Conservation (phyloP, 2,329 filamentous ascomycete species). For the Cladosporium sp. region DNA sequence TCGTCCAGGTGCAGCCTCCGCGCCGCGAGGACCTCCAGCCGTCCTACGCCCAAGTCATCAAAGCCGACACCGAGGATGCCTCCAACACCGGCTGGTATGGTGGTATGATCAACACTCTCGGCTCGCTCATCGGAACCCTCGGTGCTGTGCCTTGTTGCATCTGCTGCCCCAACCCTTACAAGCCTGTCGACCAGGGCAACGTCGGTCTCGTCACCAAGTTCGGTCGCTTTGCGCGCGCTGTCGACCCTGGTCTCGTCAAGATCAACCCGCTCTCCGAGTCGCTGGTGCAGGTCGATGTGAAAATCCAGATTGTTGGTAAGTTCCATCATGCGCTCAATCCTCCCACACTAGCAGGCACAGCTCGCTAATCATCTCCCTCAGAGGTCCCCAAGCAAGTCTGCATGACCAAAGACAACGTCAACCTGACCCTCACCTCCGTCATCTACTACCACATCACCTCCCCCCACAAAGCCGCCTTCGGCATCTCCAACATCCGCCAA, state of each 20-base stretch:
- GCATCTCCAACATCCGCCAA: conserved; percentile 89
- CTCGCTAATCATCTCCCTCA: conserved; percentile 17
- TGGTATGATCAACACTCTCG: conserved; percentile 73
- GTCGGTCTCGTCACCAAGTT: conserved; percentile 96
- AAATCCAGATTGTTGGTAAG: conserved; percentile 81
- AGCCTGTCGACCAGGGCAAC: conserved; percentile 81
- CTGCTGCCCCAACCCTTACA: conserved; percentile 92
- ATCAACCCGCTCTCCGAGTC: conserved; percentile 93
- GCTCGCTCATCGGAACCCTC: conserved; percentile 67
- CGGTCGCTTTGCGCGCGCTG: conserved; percentile 87
- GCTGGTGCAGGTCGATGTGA: conserved; percentile 91
- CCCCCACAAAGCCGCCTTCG: conserved; percentile 95
- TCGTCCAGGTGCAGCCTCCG: conserved; percentile 69
- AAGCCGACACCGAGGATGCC: conserved; percentile 58
- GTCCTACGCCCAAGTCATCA: conserved; percentile 59
- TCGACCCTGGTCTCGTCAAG: conserved; percentile 95
- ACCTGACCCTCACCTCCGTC: conserved; percentile 86
- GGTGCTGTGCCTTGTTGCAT: conserved; percentile 94
- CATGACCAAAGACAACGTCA: conserved; percentile 99
- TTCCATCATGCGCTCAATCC: not conserved
- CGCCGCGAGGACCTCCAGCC: conserved; percentile 79
- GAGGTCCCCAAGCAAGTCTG: conserved; percentile 95
- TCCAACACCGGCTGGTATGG: conserved; percentile 78
- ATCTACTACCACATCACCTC: conserved; percentile 98
- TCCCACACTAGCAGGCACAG: not conserved